Evolutionary conservation across 164 flowering plant genomes (phyloP).

Genomic region (Hamamelis virginiana): DNA sequence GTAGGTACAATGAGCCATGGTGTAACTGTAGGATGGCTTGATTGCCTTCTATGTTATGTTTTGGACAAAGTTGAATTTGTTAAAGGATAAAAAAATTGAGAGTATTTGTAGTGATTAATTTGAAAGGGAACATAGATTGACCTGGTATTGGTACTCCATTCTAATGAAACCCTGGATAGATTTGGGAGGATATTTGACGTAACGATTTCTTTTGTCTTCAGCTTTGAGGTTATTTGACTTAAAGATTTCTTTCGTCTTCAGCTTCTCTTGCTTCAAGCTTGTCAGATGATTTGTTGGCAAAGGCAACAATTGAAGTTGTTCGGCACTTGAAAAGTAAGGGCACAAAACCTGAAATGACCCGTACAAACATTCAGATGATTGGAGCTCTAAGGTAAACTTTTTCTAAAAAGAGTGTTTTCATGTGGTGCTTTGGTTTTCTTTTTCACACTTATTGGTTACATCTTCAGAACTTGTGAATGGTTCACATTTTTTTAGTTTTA

Average conservation of each 20-base stretch:
- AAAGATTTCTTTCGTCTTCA: slow-evolving; percentile 22
- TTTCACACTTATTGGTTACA: background rate
- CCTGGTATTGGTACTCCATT: no score
- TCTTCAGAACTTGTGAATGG: background rate
- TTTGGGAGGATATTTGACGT: background rate
- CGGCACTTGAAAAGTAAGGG: slow-evolving; percentile 61
- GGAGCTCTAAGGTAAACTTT: slow-evolving; percentile 78
- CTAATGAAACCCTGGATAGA: no score
- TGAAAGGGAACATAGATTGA: no score
- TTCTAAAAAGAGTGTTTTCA: background rate
- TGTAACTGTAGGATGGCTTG: no score
- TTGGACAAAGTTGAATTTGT: no score
- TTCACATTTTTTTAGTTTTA: background rate
- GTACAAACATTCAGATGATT: slow-evolving; percentile 97
- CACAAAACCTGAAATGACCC: slow-evolving; percentile 70
- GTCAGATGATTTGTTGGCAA: slow-evolving; percentile 90
- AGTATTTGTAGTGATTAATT: no score
- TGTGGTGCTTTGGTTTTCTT: background rate
- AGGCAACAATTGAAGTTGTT: slow-evolving; percentile 81
- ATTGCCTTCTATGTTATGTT: no score
- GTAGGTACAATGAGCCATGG: no score
- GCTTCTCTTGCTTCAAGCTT: slow-evolving; percentile 94
- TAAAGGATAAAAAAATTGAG: no score
- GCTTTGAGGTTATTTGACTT: slow-evolving; percentile 17
- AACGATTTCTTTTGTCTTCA: slow-evolving; percentile 24